Evolutionary conservation across 2,329 filamentous ascomycete species (phyloP), one percentile per base, ranked within the genome.

Genomic region (Madurella fahalii): DNA sequence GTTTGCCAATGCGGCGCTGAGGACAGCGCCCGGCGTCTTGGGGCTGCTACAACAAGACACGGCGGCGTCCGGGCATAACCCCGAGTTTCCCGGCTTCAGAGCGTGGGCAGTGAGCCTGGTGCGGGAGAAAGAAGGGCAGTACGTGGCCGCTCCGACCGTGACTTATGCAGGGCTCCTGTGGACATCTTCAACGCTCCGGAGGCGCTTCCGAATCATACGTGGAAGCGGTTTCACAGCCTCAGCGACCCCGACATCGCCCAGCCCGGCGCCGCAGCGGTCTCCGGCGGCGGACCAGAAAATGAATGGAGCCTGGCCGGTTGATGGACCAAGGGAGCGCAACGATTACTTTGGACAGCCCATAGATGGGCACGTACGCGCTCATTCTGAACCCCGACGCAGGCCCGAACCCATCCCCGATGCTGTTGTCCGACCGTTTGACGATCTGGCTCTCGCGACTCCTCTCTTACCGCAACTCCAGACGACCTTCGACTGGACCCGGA

Each of bases 401-500:
- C 40, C 58, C 8, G 61, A 61, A n/a, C 49, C 59, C 9, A 46
- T 59, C 30, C 54, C 57, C 17, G 61, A 65, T 13, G 61, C 61
- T 5, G 58, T 62, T 9, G 40, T 62, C 18, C 53, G 50, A 8
- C 47, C 56, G 32, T 57, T 56, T 7, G 57, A 62, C n/a, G 63
- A 67, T 34, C 47, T 67, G n/a, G 66, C 65, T 57, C 65, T 67
- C 16, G 60, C 58, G 11, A 57, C 65, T 25, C 58, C 58, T 15
- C n/a, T 66, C 68, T 54, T 68, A 4, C 67, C 69, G 17, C 65
- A 69, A 15, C 56, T 67, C 20, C 67, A 64, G 61, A 74, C 79
- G 12, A 87, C 83, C 32, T 93, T 92, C 65, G 90, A 95, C 69
- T 94, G 90, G 90, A 94, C 89, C 4, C 79, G 83, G 51, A 76